Percentiles rank a stretch among this genome's conserved stretches.
These are phyloP conservation scores for Ascobolus immersus DNA, from an alignment of 495 filamentous ascomycete genomes.

Conservation along the genomic window DNA sequence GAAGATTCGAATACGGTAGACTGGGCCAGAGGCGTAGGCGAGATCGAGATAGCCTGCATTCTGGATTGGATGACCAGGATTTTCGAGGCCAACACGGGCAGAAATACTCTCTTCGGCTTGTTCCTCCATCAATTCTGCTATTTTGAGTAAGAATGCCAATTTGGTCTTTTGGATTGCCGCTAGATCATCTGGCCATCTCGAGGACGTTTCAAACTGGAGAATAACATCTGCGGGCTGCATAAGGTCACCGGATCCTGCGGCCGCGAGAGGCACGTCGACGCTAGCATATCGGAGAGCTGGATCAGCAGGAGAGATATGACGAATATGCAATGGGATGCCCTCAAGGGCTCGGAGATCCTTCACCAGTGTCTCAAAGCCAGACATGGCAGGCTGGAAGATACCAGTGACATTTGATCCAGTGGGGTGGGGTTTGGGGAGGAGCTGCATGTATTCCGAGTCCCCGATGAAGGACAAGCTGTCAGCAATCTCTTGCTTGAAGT, in stretches of 20 bases:
- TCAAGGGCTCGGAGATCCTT: conserved; percentile 48
- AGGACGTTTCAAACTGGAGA: conserved; percentile 80
- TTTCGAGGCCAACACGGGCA: conserved; percentile 57
- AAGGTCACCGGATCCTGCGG: conserved; percentile 11
- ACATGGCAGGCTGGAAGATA: conserved; percentile 30
- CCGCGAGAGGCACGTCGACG: conserved; percentile 22
- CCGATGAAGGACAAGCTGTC: conserved; percentile 33
- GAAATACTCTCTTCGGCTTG: conserved; percentile 21
- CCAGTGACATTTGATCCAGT: conserved; percentile 19
- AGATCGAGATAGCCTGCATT: conserved; percentile 75
- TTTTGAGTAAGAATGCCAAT: conserved; percentile 65
- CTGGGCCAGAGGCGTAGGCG: conserved; percentile 36
- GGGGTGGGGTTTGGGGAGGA: conserved; percentile 23
- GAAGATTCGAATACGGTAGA: conserved; percentile 43
- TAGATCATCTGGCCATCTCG: conserved; percentile 79
- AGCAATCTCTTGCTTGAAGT: conserved; percentile 29
- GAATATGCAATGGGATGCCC: conserved; percentile 51
- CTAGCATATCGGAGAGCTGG: conserved; percentile 51
- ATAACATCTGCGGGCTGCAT: conserved; percentile 36
- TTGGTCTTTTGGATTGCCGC: conserved; percentile 80
- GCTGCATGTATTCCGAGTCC: conserved; percentile 30
- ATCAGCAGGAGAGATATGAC: conserved; percentile 46
- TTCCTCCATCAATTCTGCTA: conserved; percentile 40
- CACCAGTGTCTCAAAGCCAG: conserved; percentile 44
- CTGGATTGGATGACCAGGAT: conserved; percentile 27